Base-by-base conservation (phyloP, 2,329 filamentous ascomycete species). In the Diaporthe destruens region DNA sequence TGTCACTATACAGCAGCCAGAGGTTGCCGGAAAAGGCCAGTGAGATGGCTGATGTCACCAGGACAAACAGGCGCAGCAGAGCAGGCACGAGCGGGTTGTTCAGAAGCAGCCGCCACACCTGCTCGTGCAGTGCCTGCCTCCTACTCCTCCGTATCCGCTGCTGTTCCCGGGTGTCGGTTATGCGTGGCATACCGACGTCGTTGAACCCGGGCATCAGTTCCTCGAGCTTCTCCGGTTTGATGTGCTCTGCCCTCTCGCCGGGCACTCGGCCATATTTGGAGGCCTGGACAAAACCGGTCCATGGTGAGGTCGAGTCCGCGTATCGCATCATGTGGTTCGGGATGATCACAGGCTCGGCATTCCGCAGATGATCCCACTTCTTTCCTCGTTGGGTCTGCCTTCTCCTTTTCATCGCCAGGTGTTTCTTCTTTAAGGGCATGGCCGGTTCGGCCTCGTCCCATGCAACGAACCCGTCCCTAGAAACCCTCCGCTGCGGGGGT, bases 51-150 rank as follows among this genome's bases (percentile, higher is more conserved):
- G 95, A 97, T 74, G 97, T 97, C 73, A 91, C 86, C 80, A 98
- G 91, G 65, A 98, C 94, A 18, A 90, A 92, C 25, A 97, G 84
- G 68, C 96, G 93, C 80, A 98, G 94, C 18, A 93, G 85, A 70
- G 98, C 85, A 2, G 96, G 96, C 1, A 98, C 93, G 75, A 98
- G 91, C 16, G 95, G 93, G 78, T 95, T 94, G 72, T 92, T 91
- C 78, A 98, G 86, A 36, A 97, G 85, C 49, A 90, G 88, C 69
- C 88, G 87, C 86, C 93, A 92, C 66, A 92, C 82, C 71, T 90
- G 88, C 79, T 90, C 89, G 74, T 83, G 85, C 12, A 85, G 87
- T 81, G 82, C 86, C 87, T 72, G 84, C 84, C 76, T 87, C 83
- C 76, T 72, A 42, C 74, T 76, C 59, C 65, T 74, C 61, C 51